phyloP scores from a whole-genome alignment of 441 rosid species.

The Aquilaria agallochum region DNA sequence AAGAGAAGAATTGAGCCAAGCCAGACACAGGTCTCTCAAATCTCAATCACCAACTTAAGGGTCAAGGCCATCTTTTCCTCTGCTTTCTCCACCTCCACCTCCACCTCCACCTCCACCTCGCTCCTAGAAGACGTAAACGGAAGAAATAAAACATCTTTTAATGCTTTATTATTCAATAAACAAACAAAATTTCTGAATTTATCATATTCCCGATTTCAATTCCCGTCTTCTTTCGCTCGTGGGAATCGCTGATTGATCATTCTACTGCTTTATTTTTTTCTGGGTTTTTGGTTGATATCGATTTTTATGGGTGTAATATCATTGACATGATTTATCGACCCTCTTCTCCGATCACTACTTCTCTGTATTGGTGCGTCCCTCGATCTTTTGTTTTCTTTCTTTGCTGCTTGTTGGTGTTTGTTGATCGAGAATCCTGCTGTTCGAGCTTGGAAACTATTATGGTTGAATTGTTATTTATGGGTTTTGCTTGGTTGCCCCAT shows the following conservation, averaged over 20 bases:
- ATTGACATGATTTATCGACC: conserved; percentile 31
- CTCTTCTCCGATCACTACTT: conserved; percentile 24
- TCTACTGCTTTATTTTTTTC: conserved; percentile 6
- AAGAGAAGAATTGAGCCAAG: neutral
- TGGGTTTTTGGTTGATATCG: neutral
- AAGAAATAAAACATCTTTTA: neutral
- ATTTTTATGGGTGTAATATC: conserved; percentile 24
- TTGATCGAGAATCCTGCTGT: conserved; percentile 4
- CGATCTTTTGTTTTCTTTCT: conserved; percentile 4
- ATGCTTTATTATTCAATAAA: neutral
- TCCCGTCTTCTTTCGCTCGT: conserved; percentile 1
- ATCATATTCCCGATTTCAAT: conserved; percentile 6
- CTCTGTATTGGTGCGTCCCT: conserved; percentile 42
- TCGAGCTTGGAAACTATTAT: conserved; percentile 14
- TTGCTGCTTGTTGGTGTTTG: neutral
- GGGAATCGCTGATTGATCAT: neutral
- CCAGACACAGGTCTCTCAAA: neutral
- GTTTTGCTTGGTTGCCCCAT: conserved; percentile 3
- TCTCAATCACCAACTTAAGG: neutral
- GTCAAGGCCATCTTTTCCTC: conserved; percentile 7
- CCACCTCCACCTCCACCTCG: neutral
- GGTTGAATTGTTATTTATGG: conserved; percentile 5
- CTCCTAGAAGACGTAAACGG: neutral
- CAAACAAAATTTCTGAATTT: neutral
- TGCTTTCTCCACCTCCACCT: conserved; percentile 4